Conservation (phyloP, 2,329 filamentous ascomycete species). For the Aureobasidium leucospermi region DNA sequence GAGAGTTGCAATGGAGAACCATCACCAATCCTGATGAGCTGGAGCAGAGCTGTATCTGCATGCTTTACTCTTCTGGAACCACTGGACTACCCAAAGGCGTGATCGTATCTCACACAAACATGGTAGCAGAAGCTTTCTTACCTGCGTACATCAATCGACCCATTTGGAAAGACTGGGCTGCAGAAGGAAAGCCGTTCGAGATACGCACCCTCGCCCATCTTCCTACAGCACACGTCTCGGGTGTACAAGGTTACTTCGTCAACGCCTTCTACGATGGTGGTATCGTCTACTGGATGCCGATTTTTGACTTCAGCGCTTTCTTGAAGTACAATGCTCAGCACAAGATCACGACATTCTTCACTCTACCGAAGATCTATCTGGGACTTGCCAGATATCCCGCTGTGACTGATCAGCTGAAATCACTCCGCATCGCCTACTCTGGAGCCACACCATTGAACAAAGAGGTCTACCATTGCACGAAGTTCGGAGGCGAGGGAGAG, state of each 20-base stretch:
- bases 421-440: constrained; percentile 29
- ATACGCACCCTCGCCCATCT: constrained; percentile 33
- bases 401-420: constrained; percentile 36
- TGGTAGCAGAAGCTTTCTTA: constrained; percentile 18
- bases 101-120: constrained; percentile 23
- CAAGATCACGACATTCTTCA: constrained; percentile 49
- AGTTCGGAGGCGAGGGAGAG: constrained; percentile 44
- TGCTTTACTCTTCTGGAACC: constrained; percentile 43
- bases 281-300: constrained; percentile 54
- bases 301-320: constrained; percentile 51
- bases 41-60: constrained; percentile 34
- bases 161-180: constrained; percentile 6
- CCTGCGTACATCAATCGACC: constrained; percentile 7
- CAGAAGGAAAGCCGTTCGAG: constrained; percentile 16
- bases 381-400: constrained; percentile 50
- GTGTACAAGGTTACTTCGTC: constrained; percentile 32
- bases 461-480: constrained; percentile 32
- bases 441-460: constrained; percentile 36
- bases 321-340: constrained; percentile 45
- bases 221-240: constrained; percentile 35
- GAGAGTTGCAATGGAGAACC: constrained; percentile 44
- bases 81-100: constrained; percentile 41
- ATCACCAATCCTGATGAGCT: constrained; percentile 46
- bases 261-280: constrained; percentile 34
- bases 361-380: constrained; percentile 55